These are phyloP conservation scores for Ascochyta clinopodiicola DNA, from an alignment of 2,329 filamentous ascomycete genomes.

Conservation along the genomic window DNA sequence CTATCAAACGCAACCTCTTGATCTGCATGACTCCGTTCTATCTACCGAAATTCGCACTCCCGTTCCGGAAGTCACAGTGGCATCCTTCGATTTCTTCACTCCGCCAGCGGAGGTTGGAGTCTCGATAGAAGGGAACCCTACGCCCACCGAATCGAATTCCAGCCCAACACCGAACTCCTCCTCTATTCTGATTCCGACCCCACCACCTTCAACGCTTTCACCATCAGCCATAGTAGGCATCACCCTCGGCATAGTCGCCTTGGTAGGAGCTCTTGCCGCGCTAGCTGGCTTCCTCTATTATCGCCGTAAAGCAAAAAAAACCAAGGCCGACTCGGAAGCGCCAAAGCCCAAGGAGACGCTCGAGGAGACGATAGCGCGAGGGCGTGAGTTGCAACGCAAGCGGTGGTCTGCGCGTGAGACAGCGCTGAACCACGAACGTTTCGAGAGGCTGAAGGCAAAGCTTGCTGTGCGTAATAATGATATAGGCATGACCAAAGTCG, in stretches of 20 bases:
- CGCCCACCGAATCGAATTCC: neutral
- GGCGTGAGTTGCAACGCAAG: neutral
- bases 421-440: neutral
- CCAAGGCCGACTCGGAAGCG: neutral
- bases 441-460: neutral
- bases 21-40: neutral
- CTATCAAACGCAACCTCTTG: neutral
- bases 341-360: neutral
- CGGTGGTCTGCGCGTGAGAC: neutral
- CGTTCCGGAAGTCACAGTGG: neutral
- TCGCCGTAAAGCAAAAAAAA: neutral
- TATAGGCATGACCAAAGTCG: neutral
- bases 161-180: neutral
- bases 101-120: neutral
- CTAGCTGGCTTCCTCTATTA: neutral
- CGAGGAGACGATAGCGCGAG: neutral
- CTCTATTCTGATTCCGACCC: no score
- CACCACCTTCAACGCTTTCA: neutral
- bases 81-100: neutral
- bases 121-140: neutral
- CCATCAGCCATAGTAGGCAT: neutral
- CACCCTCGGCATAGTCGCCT: neutral
- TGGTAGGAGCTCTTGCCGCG: neutral
- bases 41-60: neutral
- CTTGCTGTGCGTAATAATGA: neutral